Evolutionary conservation across 139 green algal species (phyloP), one percentile per base, ranked within the genome.

Genomic region (Pseudopediastrum boryanum): DNA sequence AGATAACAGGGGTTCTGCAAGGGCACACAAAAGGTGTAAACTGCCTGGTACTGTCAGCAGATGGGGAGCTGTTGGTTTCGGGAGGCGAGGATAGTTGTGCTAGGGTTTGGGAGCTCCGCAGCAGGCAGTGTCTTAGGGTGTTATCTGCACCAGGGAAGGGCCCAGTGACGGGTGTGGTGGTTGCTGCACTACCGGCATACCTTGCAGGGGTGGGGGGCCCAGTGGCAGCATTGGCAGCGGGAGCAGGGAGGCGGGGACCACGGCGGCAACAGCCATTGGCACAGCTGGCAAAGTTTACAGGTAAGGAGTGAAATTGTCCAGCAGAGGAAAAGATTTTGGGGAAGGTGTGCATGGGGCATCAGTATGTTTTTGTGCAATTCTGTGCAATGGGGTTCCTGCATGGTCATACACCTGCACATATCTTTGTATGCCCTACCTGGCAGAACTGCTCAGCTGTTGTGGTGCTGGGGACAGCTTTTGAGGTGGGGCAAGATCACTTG

Each of bases 21-120:
- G 88, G 90, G 8, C 88, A 94, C 82, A 88, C 31, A 41, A 69
- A 83, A 5, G 70, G 83, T 0, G 87, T 95, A 12, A 92, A 77
- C 2, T 82, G 84, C 48, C 63, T 95, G 56, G 50, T 61, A 2
- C 29, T 92, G 25, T 89, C 89, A 0, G 51, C 83, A 1, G 82
- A 93, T 77, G 93, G 89, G 7, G 83, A 86, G 33, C 61, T 82
- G 23, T 77, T 95, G 13, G 78, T 92, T 3, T 93, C 91, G 38
- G 83, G 83, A 86, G 46, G 79, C 31, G 86, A 94, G 39, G 94
- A 97, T 46, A 85, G 87, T 33, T 92, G 41, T 0, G 90, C 90
- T 10, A 70, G 84, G 4, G 78, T 95, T 16, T 97, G 93, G 93
- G 92, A 97, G 71, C 50, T 95, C 64, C 78, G 80, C 71, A 94